Base-by-base conservation (phyloP, 2,329 filamentous ascomycete species). In the Curvularia sp. region DNA sequence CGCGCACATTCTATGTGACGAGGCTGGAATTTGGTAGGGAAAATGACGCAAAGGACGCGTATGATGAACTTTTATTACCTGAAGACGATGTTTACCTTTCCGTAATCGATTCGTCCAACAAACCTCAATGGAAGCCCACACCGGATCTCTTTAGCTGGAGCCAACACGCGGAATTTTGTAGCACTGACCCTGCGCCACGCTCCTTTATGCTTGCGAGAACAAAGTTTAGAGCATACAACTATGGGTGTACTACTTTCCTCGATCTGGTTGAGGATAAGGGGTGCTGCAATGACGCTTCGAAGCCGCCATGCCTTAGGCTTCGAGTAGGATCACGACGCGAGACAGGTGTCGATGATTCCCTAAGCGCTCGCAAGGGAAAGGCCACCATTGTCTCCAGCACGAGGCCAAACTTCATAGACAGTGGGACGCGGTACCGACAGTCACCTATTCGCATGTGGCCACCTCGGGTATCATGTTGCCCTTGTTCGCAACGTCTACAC, bases 1-100 rank as follows among this genome's bases (percentile, higher is more conserved):
- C 83, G 39, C 83, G 89, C 25, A 90, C 85, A 0, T 91, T 88
- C 68, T 93, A 93, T 72, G 85, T 80, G 10, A 84, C 82, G 12
- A 74, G 80, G 15, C 77, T 88, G n/a, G 57, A 67, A 1, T 86
- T 86, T 61, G 2, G 9, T 56, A 34, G 59, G 15, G 19, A 53
- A 15, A 12, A 43, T 23, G 28, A 52, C 3, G 49, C 36, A 32
- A 38, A 42, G 7, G 60, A 60, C 4, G n/a, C 43, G 9, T 43
- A 61, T 2, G 52, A 54, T 19, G 50, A 34, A 12, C 53, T 61
- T 1, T 45, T 59, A 1, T 58, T 75, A 9, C 76, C 75, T 1
- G 59, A 64, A n/a, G 61, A 74, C 53, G 75, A 78, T 61, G 7
- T 67, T 67, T 52, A 61, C 64, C 3, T 54, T 49, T 6, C 62